A percentile compares a stretch with the other conserved stretches of the same genome.
phyloP scores from a whole-genome alignment of 345 rosid species.

The Lenwebbia sp. region DNA sequence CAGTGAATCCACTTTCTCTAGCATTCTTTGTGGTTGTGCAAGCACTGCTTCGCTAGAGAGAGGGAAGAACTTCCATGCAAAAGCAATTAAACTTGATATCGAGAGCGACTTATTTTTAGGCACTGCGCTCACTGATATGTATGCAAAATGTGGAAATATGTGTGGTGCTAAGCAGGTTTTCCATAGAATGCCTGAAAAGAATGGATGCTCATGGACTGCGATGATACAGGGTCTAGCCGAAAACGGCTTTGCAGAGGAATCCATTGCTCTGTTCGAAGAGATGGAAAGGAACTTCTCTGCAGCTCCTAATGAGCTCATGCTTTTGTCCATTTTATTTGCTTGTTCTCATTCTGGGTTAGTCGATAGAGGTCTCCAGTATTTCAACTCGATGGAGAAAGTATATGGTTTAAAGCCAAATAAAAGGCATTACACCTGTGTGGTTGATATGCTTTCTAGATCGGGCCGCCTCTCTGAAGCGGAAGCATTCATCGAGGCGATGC shows the following conservation, averaged over 20 bases:
- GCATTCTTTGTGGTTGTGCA: constrained; percentile 40
- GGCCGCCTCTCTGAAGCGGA: constrained; percentile 51
- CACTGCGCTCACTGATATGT: constrained; percentile 50
- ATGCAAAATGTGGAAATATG: constrained; percentile 56
- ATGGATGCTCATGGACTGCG: constrained; percentile 37
- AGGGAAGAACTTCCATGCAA: constrained; percentile 50
- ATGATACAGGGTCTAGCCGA: constrained; percentile 57
- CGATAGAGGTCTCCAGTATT: constrained; percentile 29
- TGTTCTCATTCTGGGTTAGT: constrained; percentile 47
- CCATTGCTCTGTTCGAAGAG: constrained; percentile 32
- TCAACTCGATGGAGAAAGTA: constrained; percentile 26
- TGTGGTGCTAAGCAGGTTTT: constrained; percentile 28
- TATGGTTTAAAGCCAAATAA: constrained; percentile 31
- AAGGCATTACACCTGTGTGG: constrained; percentile 38
- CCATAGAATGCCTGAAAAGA: constrained; percentile 22
- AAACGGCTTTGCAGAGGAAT: constrained; percentile 35
- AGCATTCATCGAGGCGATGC: constrained; percentile 39
- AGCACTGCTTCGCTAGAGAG: constrained; percentile 27
- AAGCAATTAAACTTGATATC: constrained; percentile 29
- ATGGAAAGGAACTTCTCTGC: constrained; percentile 18
- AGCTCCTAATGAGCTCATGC: constrained; percentile 30
- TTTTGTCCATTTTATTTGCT: constrained; percentile 42
- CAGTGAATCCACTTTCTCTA: constrained; percentile 31
- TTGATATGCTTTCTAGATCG: constrained; percentile 51
- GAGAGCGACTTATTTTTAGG: constrained; percentile 26